A percentile compares a stretch with the other conserved stretches of the same genome.
Evolutionary conservation across 1,284 basidiomycete species (phyloP).

Genomic region (Taiwanofungus camphoratus): DNA sequence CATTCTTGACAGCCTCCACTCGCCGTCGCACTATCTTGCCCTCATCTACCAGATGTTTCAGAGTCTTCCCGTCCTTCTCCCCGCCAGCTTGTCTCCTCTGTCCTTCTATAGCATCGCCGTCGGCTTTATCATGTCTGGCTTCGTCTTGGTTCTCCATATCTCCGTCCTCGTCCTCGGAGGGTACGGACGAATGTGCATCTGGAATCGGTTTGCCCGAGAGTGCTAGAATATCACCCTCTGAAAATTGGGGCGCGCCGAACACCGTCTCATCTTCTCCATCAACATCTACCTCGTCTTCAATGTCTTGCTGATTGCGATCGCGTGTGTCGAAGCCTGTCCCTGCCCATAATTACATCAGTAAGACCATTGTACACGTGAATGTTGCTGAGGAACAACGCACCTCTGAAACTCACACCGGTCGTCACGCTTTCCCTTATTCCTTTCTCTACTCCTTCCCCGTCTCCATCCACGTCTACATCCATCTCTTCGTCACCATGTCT

Average conservation of each 20-base stretch:
- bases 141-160: constrained; percentile 28
- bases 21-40: constrained; percentile 37
- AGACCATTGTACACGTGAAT: not conserved
- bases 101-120: constrained; percentile 21
- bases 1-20: constrained; percentile 22
- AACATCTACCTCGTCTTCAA: constrained; percentile 73
- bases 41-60: constrained; percentile 47
- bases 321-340: constrained; percentile 65
- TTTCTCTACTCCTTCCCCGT: too few relatives aligned
- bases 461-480: constrained; percentile 30
- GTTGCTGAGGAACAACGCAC: constrained; percentile 19
- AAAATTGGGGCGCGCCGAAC: constrained; percentile 69
- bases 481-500: constrained; percentile 24
- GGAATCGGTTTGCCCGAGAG: constrained; percentile 5
- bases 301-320: constrained; percentile 47
- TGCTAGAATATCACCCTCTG: constrained; percentile 58
- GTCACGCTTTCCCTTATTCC: constrained; percentile 26
- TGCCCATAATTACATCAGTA: constrained; percentile 15
- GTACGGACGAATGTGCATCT: not conserved
- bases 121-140: constrained; percentile 37
- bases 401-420: constrained; percentile 34
- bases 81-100: constrained; percentile 4
- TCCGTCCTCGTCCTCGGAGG: not conserved
- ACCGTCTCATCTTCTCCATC: constrained; percentile 67
- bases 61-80: constrained; percentile 27